phyloP scores from a whole-genome alignment of 2,329 filamentous ascomycete species.

The Fusarium brevicatenulatum region DNA sequence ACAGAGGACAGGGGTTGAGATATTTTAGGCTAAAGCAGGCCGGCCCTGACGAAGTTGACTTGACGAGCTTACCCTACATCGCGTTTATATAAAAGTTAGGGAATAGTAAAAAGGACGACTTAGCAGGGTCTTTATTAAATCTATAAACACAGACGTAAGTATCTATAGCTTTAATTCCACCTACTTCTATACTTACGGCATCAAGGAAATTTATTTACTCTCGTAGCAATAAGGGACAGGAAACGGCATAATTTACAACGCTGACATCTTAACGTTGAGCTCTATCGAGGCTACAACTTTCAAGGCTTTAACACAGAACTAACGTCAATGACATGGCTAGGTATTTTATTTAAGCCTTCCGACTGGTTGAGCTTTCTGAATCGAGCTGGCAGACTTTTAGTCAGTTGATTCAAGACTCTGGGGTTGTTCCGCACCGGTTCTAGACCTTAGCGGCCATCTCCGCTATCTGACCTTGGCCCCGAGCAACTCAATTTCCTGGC shows the following conservation, averaged over 20 bases:
- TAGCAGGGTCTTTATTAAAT: rapidly evolving
- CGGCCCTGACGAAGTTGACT: rapidly evolving
- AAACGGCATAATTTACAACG: too few relatives aligned
- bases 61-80: background rate
- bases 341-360: rapidly evolving
- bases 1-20: background rate
- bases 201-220: rapidly evolving
- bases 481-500: background rate
- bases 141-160: rapidly evolving
- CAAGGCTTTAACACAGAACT: too few relatives aligned
- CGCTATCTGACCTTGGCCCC: background rate
- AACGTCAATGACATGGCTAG: too few relatives aligned
- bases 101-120: too few relatives aligned
- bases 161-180: rapidly evolving
- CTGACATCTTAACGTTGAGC: too few relatives aligned
- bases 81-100: rapidly evolving
- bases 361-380: background rate
- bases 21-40: background rate
- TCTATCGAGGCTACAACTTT: too few relatives aligned
- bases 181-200: rapidly evolving
- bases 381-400: rapidly evolving
- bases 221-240: rapidly evolving
- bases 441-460: background rate
- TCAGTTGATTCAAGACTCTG: background rate
- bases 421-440: rapidly evolving